phyloP scores from a whole-genome alignment of 2,329 filamentous ascomycete species.

The Xylariaceae sp. region DNA sequence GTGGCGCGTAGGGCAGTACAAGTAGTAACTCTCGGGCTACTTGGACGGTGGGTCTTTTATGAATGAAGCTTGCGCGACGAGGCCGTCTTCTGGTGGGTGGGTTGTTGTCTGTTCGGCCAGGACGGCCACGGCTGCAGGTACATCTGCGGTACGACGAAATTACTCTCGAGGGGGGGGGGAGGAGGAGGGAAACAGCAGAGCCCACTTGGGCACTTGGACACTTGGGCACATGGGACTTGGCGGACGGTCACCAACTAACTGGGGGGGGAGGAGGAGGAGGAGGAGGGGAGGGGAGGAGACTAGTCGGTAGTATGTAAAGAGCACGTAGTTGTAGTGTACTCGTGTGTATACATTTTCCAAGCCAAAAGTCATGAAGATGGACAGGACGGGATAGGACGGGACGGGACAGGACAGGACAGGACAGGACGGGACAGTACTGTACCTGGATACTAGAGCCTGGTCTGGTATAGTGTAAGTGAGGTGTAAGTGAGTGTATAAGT shows the following conservation, averaged over 20 bases:
- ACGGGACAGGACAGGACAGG: too few relatives aligned
- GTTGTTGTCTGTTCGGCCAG: conserved; percentile 20
- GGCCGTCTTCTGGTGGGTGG: conserved; percentile 14
- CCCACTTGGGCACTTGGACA: conserved; percentile 22
- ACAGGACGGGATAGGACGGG: too few relatives aligned
- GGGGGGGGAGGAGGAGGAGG: conserved; percentile 15
- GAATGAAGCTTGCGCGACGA: conserved; percentile 26
- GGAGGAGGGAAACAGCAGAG: conserved; percentile 16
- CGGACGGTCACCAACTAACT: conserved; percentile 25
- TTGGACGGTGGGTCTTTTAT: conserved; percentile 21
- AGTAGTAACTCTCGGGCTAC: conserved; percentile 20
- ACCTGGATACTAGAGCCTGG: too few relatives aligned
- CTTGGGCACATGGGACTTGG: background rate
- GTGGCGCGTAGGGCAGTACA: conserved; percentile 32
- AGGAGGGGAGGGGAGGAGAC: conserved; percentile 18
- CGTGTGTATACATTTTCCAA: too few relatives aligned
- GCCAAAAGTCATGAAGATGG: too few relatives aligned
- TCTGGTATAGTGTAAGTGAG: too few relatives aligned
- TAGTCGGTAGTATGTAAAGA: background rate
- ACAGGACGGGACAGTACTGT: too few relatives aligned
- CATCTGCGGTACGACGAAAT: conserved; percentile 24
- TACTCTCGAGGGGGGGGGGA: conserved; percentile 14
- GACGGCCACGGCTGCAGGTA: conserved; percentile 29
- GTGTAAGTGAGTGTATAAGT: too few relatives aligned
- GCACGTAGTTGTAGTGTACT: too few relatives aligned